Evolutionary conservation across 441 rosid genomes (phyloP), one percentile per base, ranked within the genome.

Genomic region (Caryocar brasiliense): DNA sequence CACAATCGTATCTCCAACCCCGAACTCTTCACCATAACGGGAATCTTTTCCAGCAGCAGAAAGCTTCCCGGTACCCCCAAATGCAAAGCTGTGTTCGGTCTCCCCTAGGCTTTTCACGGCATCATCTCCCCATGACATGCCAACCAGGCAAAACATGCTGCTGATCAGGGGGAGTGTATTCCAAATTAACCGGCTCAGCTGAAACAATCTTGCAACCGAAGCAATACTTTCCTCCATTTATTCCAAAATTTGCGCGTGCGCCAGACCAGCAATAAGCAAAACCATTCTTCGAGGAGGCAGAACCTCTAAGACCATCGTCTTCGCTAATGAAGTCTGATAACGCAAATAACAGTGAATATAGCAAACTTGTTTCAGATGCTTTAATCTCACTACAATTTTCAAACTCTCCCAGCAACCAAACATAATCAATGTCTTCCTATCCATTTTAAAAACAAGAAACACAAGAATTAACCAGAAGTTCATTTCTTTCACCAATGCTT

Each of bases 251-350:
- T 11, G 68, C 67, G 13, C 55, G 55, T 1, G 48, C 70, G 5
- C 73, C 71, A 64, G 71, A 67, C 71, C 77, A 72, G 30, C 73
- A 73, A 55, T 73, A 73, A 33, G 69, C 59, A 55, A n/a, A 73
- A 50, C 0, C 68, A 72, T 20, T 38, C 37, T 50, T 55, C 59
- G 39, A 61, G 47, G 19, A 65, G 52, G 56, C 57, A 7, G 56
- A 57, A 26, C 65, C 72, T 54, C 30, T 40, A 19, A 59, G 56
- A 22, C 65, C 70, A 47, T 59, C 5, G 28, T 42, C 51, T 39
- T 59, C 67, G 30, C 68, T 53, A 27, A 54, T 21, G 24, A 65
- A 65, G 62, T 65, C 65, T 65, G n/a, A n/a, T n/a, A n/a, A n/a
- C n/a, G n/a, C n/a, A n/a, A n/a, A n/a, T n/a, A n/a, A n/a, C n/a